Percentiles rank a stretch among this genome's conserved stretches.
Conservation (phyloP, 2,329 filamentous ascomycete genomes). For the Dryadomyces sulphureus region DNA sequence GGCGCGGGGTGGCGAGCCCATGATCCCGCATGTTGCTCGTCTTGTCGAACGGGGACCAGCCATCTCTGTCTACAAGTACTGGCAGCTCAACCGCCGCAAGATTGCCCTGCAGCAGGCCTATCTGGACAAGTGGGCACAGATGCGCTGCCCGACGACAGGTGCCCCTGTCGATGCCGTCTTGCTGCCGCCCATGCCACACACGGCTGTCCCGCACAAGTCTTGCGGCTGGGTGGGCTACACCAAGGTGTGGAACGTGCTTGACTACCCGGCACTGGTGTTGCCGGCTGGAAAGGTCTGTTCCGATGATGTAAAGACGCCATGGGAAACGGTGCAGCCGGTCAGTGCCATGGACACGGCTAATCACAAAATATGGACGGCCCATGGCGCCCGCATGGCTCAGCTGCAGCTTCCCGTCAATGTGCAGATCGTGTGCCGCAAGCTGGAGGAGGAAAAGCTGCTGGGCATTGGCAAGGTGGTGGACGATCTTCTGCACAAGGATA, state of each 20-base stretch:
- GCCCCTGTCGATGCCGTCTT: constrained; percentile 39
- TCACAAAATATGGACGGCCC: constrained; percentile 27
- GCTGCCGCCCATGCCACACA: constrained; percentile 45
- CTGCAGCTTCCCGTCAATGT: constrained; percentile 32
- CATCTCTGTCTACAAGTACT: constrained; percentile 50
- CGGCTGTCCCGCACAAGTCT: constrained; percentile 28
- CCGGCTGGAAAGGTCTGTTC: constrained; percentile 30
- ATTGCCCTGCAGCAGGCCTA: constrained; percentile 36
- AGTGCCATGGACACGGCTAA: constrained; percentile 37
- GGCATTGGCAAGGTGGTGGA: constrained; percentile 24
- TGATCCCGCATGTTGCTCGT: constrained; percentile 40
- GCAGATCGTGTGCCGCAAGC: constrained; percentile 34
- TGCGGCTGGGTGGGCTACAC: constrained; percentile 42
- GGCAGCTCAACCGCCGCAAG: constrained; percentile 50
- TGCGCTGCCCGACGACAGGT: constrained; percentile 26
- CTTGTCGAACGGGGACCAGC: constrained; percentile 35
- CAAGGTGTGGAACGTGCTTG: constrained; percentile 46
- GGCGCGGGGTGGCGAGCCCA: constrained; percentile 39
- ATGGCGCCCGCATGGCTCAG: constrained; percentile 20
- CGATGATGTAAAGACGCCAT: constrained; percentile 16
- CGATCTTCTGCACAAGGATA: constrained; percentile 1
- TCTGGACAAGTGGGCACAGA: constrained; percentile 41
- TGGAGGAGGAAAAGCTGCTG: constrained; percentile 41
- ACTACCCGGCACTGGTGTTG: constrained; percentile 43
- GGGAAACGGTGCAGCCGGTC: constrained; percentile 21